These are phyloP conservation scores for Mycena crocata DNA, from an alignment of 768 basidiomycete species.

Conservation along the genomic window DNA sequence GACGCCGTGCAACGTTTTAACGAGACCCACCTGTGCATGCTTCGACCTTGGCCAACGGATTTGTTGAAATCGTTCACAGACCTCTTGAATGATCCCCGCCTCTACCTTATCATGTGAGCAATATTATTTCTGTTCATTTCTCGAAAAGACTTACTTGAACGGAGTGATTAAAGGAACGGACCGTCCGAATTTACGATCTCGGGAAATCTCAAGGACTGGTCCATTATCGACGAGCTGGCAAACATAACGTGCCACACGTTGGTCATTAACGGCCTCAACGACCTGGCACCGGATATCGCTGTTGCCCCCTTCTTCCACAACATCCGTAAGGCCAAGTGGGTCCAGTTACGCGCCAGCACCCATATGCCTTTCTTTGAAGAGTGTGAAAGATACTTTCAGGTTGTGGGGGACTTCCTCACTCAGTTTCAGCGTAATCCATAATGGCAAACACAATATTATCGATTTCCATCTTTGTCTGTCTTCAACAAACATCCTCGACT, in stretches of 20 bases:
- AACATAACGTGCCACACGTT: slow-evolving; percentile 46
- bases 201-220: slow-evolving; percentile 57
- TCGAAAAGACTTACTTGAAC: not conserved
- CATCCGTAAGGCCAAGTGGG: slow-evolving; percentile 5
- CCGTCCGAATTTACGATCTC: slow-evolving; percentile 48
- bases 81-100: slow-evolving; percentile 38
- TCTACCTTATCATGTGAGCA: slow-evolving; percentile 46
- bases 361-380: slow-evolving; percentile 8
- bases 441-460: too few relatives aligned
- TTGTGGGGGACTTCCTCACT: not conserved
- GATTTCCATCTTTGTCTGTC: too few relatives aligned
- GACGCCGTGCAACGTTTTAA: slow-evolving; percentile 42
- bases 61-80: slow-evolving; percentile 34
- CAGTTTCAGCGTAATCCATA: not conserved
- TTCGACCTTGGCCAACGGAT: slow-evolving; percentile 43
- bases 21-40: slow-evolving; percentile 40
- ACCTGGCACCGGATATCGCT: not conserved
- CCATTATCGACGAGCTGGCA: slow-evolving; percentile 54
- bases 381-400: not conserved
- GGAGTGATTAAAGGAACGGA: slow-evolving; percentile 11
- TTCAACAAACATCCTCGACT: too few relatives aligned
- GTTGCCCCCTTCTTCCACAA: slow-evolving; percentile 1
- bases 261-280: not conserved
- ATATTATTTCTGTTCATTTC: not conserved
- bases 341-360: not conserved